phyloP scores from a whole-genome alignment of 2,329 filamentous ascomycete species.

The Zasmidium angulare region DNA sequence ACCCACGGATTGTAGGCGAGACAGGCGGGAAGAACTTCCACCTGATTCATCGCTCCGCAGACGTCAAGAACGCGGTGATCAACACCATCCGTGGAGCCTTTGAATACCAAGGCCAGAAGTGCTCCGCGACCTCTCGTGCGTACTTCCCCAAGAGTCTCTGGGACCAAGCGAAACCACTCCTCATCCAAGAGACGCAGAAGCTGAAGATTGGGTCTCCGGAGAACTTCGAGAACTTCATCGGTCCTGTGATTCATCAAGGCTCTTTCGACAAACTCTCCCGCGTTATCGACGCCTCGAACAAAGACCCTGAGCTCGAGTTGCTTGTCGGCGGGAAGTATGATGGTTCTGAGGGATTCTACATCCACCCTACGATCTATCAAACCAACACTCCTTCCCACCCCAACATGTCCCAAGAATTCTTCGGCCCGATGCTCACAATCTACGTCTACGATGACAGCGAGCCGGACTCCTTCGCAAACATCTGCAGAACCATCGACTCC shows the following conservation, averaged over 20 bases:
- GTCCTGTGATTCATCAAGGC: slow-evolving; percentile 79
- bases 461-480: slow-evolving; percentile 54
- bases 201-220: slow-evolving; percentile 71
- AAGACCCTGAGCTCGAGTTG: slow-evolving; percentile 69
- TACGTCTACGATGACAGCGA: slow-evolving; percentile 73
- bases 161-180: slow-evolving; percentile 66
- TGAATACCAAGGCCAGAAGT: slow-evolving; percentile 90
- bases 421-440: slow-evolving; percentile 72
- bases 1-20: slow-evolving; percentile 86
- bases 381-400: slow-evolving; percentile 72
- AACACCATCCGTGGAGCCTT: slow-evolving; percentile 86
- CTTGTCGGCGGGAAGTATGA: slow-evolving; percentile 76
- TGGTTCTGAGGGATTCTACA: slow-evolving; percentile 75
- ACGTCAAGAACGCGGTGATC: slow-evolving; percentile 74
- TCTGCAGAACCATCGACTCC: slow-evolving; percentile 65
- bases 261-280: slow-evolving; percentile 78
- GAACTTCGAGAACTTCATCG: slow-evolving; percentile 76
- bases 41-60: slow-evolving; percentile 73
- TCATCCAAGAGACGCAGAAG: slow-evolving; percentile 67
- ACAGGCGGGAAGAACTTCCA: slow-evolving; percentile 96
- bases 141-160: slow-evolving; percentile 77
- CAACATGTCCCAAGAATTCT: slow-evolving; percentile 75
- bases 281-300: slow-evolving; percentile 78
- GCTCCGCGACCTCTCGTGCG: slow-evolving; percentile 76
- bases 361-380: slow-evolving; percentile 79